These are phyloP conservation scores for Pouteria campechiana DNA, from an alignment of 179 eudicot species.

Conservation along the genomic window DNA sequence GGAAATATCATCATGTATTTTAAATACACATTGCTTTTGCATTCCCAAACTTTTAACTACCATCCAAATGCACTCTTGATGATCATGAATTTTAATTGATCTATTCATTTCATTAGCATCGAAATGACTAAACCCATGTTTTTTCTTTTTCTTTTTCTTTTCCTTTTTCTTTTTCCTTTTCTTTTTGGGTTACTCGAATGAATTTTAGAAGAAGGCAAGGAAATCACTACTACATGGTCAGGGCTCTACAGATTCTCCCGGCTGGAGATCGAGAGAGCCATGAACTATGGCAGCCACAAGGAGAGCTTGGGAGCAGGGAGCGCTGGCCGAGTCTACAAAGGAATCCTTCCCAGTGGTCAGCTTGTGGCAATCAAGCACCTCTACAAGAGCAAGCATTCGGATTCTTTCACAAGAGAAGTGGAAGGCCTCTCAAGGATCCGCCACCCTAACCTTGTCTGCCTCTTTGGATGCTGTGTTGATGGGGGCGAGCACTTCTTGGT, in stretches of 20 bases:
- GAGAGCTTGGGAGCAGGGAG: conserved; percentile 28
- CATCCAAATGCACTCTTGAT: too few relatives aligned
- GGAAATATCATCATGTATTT: too few relatives aligned
- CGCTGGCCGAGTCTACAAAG: conserved; percentile 29
- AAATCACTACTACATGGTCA: conserved; percentile 8
- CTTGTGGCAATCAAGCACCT: conserved; percentile 33
- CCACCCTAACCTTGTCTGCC: conserved; percentile 30
- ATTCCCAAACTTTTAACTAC: too few relatives aligned
- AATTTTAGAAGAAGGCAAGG: too few relatives aligned
- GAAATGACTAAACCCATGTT: too few relatives aligned
- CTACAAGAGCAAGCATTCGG: conserved; percentile 16
- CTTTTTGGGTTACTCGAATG: too few relatives aligned
- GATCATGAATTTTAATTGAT: too few relatives aligned
- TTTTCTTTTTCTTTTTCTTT: too few relatives aligned
- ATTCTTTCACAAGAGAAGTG: conserved; percentile 25
- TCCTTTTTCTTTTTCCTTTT: too few relatives aligned
- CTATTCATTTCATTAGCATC: too few relatives aligned
- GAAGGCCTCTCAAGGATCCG: conserved; percentile 25
- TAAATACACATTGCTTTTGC: too few relatives aligned
- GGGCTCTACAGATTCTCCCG: conserved; percentile 32
- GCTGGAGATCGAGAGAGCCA: conserved; percentile 29
- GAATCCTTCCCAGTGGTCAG: conserved; percentile 37
- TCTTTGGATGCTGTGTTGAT: conserved; percentile 32
- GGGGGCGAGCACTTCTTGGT: conserved; percentile 31
- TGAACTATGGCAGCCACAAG: conserved; percentile 14